Evolutionary conservation across 208 protist species (phyloP), one percentile per base, ranked within the genome.

Genomic region (Crithidia expoeki): DNA sequence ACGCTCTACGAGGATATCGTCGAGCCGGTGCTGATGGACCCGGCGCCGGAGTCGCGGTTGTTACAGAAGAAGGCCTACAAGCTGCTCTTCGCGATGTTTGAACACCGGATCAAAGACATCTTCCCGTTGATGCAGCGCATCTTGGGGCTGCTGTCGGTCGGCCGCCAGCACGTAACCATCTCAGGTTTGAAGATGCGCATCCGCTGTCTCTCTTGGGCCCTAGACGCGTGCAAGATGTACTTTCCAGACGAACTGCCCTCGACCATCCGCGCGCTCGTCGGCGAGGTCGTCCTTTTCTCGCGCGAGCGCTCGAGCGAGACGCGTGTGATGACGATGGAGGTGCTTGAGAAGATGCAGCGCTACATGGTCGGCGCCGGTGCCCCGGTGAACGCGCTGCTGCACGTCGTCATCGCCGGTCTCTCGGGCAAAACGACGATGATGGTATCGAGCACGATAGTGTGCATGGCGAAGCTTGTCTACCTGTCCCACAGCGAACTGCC

Each of bases 11-110:
- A 81, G 38, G 80, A 92, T 36, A 81, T 96, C 27, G 86, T 96
- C 52, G 91, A 96, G 75, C 91, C 91, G 0, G 85, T 96, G 2
- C 76, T 96, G 21, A 78, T 89, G 70, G 88, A 96, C 65, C 88
- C 82, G 52, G 57, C 85, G 38, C 88, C 88, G 32, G 84, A 92
- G 65, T 92, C 84, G 14, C 86, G 88, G 5, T 71, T 93, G 40
- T 74, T 96, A 60, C 91, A 96, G 75, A 96, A 96, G 75, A 96
- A 96, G 58, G 91, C 91, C 2, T 96, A 96, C 81, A 96, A 96
- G 74, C 79, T 96, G 53, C 84, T 96, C 58, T 87, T 84, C 44
- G 61, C 86, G 52, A 87, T 96, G 77, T 94, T 96, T 67, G 91
- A 96, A 68, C 67, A 93, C 69, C 84, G 88, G 60, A 79, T 90